A percentile compares a stretch with the other conserved stretches of the same genome.
These are phyloP conservation scores for Deinandra increscens DNA, from an alignment of 129 eudicot species.

Conservation along the genomic window DNA sequence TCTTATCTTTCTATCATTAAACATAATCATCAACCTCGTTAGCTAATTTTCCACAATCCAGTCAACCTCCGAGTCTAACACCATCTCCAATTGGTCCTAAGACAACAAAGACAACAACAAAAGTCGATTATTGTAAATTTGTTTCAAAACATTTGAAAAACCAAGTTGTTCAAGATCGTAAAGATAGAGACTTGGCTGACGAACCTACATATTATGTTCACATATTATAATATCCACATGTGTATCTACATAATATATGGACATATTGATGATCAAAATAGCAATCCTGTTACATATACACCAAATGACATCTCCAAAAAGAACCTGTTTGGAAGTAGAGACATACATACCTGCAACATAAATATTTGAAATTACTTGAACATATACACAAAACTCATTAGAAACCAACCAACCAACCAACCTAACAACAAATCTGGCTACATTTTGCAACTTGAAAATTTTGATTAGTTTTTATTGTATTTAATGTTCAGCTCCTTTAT, in stretches of 20 bases:
- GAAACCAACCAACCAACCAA: no score
- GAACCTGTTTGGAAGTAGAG: slow-evolving; percentile 77
- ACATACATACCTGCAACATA: slow-evolving; percentile 75
- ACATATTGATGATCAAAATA: slow-evolving; percentile 29
- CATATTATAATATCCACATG: no score
- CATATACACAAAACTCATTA: no score
- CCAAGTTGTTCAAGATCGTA: no score
- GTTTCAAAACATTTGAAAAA: no score
- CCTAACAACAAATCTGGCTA: no score
- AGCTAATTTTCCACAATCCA: slow-evolving; percentile 68
- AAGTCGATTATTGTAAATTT: slow-evolving; percentile 13
- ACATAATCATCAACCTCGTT: slow-evolving; percentile 53
- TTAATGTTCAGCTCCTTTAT: no score
- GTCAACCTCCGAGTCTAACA: slow-evolving; percentile 58
- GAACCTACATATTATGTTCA: no score
- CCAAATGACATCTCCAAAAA: slow-evolving; percentile 98
- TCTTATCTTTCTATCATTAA: slow-evolving; percentile 41
- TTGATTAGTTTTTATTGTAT: no score
- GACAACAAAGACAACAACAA: slow-evolving; percentile 54
- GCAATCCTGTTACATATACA: slow-evolving; percentile 83
- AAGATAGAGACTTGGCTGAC: no score
- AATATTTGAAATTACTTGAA: neutral
- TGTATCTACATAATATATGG: no score
- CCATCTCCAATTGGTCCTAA: slow-evolving; percentile 57
- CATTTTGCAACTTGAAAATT: no score